Evolutionary conservation across 805 yeast species (phyloP).

Genomic region (Candida odintsovae): DNA sequence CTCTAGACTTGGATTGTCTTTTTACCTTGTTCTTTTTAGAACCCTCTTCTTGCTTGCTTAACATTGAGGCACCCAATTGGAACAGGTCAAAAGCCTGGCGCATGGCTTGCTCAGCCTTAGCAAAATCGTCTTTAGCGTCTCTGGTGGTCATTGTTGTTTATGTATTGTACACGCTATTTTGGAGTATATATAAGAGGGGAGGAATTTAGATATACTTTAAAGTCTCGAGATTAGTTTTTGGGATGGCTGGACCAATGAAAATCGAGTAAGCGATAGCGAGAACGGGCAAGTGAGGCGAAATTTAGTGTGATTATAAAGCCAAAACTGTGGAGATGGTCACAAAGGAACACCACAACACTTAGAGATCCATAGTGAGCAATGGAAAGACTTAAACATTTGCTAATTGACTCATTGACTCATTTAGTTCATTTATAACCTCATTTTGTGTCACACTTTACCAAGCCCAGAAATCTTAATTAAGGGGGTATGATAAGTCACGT

Average conservation of each 20-base stretch:
- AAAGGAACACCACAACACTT: too few species aligned
- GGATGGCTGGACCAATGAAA: not conserved
- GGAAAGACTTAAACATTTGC: too few species aligned
- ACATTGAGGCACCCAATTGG: slow-evolving; percentile 20
- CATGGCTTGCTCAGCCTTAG: slow-evolving; percentile 17
- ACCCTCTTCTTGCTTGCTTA: slow-evolving; percentile 8
- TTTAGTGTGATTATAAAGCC: not conserved
- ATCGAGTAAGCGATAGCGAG: not conserved
- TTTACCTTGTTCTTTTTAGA: slow-evolving; percentile 1
- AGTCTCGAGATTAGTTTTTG: not conserved
- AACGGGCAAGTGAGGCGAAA: not conserved
- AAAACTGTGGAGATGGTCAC: not conserved
- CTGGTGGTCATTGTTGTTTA: slow-evolving; percentile 2
- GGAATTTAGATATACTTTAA: not conserved
- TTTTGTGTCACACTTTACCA: not conserved
- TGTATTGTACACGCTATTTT: too few species aligned
- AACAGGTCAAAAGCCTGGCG: slow-evolving; percentile 22
- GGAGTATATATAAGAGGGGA: not conserved
- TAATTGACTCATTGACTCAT: too few species aligned
- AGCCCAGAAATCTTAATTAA: too few species aligned
- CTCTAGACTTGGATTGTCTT: slow-evolving; percentile 1
- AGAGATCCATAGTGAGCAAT: too few species aligned
- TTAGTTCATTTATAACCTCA: too few species aligned
- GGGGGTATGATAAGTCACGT: too few species aligned
- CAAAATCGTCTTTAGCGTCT: slow-evolving; percentile 3